Conservation (phyloP, 1,284 basidiomycete species). For the Schizophyllum amplum region DNA sequence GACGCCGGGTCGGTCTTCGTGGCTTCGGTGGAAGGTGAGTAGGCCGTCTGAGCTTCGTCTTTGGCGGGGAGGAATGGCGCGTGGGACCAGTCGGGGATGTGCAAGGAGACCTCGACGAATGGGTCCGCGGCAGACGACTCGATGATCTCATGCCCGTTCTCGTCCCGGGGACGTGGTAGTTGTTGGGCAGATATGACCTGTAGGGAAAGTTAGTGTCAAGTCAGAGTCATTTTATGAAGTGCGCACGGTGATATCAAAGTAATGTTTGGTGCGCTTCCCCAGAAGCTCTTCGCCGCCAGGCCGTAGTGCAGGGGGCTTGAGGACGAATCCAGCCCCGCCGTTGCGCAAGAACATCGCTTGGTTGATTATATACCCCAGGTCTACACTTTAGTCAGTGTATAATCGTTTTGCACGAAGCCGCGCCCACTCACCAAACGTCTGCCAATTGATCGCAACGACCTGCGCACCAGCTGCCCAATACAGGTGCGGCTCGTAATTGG, state of each 20-base stretch:
- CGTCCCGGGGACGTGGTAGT: slow-evolving; percentile 63
- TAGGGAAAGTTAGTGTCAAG: neutral
- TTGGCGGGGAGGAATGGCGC: slow-evolving; percentile 56
- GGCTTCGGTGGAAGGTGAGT: slow-evolving; percentile 20
- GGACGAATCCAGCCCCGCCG: slow-evolving; percentile 82
- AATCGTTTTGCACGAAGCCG: neutral
- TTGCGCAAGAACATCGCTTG: slow-evolving; percentile 92
- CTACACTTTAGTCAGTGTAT: slow-evolving; percentile 27
- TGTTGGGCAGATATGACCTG: slow-evolving; percentile 87
- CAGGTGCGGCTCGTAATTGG: slow-evolving; percentile 85
- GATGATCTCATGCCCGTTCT: slow-evolving; percentile 28
- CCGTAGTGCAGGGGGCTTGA: slow-evolving; percentile 81
- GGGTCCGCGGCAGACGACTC: slow-evolving; percentile 18
- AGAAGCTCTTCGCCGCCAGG: slow-evolving; percentile 54
- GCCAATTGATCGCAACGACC: slow-evolving; percentile 97
- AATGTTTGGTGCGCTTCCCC: slow-evolving; percentile 46
- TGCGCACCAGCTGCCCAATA: slow-evolving; percentile 91
- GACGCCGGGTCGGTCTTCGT: slow-evolving; percentile 22
- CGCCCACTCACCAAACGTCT: slow-evolving; percentile 70
- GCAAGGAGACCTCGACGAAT: slow-evolving; percentile 25
- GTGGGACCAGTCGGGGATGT: slow-evolving; percentile 39
- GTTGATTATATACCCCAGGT: slow-evolving; percentile 86
- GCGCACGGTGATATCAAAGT: slow-evolving; percentile 44
- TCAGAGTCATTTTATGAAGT: neutral
- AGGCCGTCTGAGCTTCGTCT: slow-evolving; percentile 4